phyloP scores from a whole-genome alignment of 495 filamentous ascomycete genomes.

The Podospora anserina region DNA sequence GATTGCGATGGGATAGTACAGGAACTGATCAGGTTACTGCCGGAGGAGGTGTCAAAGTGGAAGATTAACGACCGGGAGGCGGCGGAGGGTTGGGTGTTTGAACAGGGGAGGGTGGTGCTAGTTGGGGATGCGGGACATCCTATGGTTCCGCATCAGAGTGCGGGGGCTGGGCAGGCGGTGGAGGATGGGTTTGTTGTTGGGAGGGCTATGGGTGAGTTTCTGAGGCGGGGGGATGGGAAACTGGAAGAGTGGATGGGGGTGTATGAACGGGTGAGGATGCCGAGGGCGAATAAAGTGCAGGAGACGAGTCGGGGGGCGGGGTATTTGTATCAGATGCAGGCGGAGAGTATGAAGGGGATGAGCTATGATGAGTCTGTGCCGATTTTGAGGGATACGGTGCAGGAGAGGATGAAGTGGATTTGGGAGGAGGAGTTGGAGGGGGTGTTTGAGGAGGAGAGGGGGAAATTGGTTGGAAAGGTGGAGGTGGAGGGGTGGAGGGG shows the following conservation, averaged over 20 bases:
- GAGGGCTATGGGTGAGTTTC: conserved; percentile 32
- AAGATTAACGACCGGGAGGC: conserved; percentile 42
- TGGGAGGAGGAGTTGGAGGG: conserved; percentile 37
- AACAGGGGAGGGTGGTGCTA: conserved; percentile 33
- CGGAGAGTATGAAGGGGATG: conserved; percentile 31
- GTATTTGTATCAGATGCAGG: conserved; percentile 37
- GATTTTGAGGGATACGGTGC: conserved; percentile 26
- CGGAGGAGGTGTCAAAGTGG: conserved; percentile 40
- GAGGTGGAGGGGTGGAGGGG: neutral
- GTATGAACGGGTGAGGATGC: conserved; percentile 42
- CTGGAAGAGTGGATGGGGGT: conserved; percentile 34
- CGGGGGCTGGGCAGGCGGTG: conserved; percentile 39
- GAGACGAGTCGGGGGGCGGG: conserved; percentile 37
- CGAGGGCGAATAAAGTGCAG: conserved; percentile 40
- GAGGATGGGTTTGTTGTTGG: conserved; percentile 42
- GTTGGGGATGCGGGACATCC: conserved; percentile 44
- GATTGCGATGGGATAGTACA: conserved; percentile 30
- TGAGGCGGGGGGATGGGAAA: conserved; percentile 11
- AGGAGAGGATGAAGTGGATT: conserved; percentile 36
- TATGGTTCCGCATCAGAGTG: conserved; percentile 24
- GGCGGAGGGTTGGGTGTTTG: conserved; percentile 35
- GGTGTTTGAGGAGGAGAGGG: conserved; percentile 25
- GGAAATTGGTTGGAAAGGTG: neutral
- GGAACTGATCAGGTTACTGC: conserved; percentile 28
- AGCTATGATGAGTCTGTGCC: conserved; percentile 33